phyloP scores from a whole-genome alignment of 345 rosid species.

The Draba incana region DNA sequence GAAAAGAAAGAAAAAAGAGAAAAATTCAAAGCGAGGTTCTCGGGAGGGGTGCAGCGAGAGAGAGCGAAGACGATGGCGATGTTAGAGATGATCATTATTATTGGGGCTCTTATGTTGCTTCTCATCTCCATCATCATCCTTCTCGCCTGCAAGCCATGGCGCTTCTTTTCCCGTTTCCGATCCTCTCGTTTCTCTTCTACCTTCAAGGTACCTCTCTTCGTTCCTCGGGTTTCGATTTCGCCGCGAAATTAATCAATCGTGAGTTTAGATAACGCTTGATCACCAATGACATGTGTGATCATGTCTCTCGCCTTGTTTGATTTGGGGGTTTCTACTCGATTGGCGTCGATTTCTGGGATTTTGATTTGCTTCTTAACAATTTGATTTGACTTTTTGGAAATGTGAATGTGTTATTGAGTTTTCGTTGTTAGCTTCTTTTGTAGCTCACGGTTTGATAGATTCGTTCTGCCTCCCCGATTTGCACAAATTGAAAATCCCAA shows the following conservation, averaged over 20 bases:
- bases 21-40: slow-evolving; percentile 84
- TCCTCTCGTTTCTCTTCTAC: slow-evolving; percentile 49
- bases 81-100: slow-evolving; percentile 52
- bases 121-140: slow-evolving; percentile 67
- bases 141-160: slow-evolving; percentile 92
- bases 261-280: slow-evolving; percentile 23
- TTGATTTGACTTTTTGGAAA: slow-evolving; percentile 24
- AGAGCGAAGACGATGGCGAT: slow-evolving; percentile 53
- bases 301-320: neutral
- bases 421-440: slow-evolving; percentile 17
- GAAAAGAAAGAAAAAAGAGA: slow-evolving; percentile 44
- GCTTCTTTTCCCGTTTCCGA: slow-evolving; percentile 57
- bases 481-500: slow-evolving; percentile 1
- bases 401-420: slow-evolving; percentile 20
- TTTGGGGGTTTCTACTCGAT: neutral
- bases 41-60: slow-evolving; percentile 52
- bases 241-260: slow-evolving; percentile 12
- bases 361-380: slow-evolving; percentile 14
- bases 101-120: slow-evolving; percentile 60
- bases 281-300: slow-evolving; percentile 26
- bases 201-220: slow-evolving; percentile 56
- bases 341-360: neutral
- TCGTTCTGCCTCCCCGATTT: slow-evolving; percentile 23
- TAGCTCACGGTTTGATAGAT: slow-evolving; percentile 13
- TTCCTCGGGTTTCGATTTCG: neutral